Evolutionary conservation across 768 basidiomycete genomes (phyloP), one percentile per base, ranked within the genome.

Genomic region (Floccularia luteovirens): DNA sequence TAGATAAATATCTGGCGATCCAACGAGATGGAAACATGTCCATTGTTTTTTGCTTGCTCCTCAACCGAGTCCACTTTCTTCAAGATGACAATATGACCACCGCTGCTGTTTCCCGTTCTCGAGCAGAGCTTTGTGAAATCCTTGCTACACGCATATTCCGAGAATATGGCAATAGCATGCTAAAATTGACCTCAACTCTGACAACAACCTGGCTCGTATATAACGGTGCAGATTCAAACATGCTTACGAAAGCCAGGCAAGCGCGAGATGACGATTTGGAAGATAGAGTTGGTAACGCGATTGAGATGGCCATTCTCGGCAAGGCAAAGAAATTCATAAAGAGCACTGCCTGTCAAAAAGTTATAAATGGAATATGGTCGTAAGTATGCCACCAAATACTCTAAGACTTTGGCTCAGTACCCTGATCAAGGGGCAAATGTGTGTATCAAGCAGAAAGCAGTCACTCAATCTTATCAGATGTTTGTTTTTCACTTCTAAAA

Each of bases 291-390:
- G 92, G 93, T 4, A 96, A 92, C 52, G 92, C 90, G 1, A 85
- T 96, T 36, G 92, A 97, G 58, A 70, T 90, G 69, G 92, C 92
- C 3, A 92, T 96, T 47, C 69, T 94, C 16, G 77, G 86, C 44
- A 83, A 80, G 52, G 81, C 90, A 3, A 92, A 90, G 52, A 67
- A 79, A 14, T 96, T 97, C 61, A 91, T 94, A 53, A 90, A 91
- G 54, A 83, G 80, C 48, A 77, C 86, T 0, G 76, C 90, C 1
- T 91, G 85, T 51, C 92, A 96, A 55, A 91, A 82, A 51, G 87
- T 97, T 36, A 93, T 94, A 43, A 76, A 85, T 60, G 75, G 70
- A 0, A 87, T 87, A 21, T 89, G 85, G 84, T 71, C 72, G 84
- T 83, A 56, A 13, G 23, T 39, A 17, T 31, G 39, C 19, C 42